Percentiles rank a stretch among this genome's conserved stretches.
phyloP scores from a whole-genome alignment of 495 filamentous ascomycete genomes.

The Aspergillus taichungensis region DNA sequence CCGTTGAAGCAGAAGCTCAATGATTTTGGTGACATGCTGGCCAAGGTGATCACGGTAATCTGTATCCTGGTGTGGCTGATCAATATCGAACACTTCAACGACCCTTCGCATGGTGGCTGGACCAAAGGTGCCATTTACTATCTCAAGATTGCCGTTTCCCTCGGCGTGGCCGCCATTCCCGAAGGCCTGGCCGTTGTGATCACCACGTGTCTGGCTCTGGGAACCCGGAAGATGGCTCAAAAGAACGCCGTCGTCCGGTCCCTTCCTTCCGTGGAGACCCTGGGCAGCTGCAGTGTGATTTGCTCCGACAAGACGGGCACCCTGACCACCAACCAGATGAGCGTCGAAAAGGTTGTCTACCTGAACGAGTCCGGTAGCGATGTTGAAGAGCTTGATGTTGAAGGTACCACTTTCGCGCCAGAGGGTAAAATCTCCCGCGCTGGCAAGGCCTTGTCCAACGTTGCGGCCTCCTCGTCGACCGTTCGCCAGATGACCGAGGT shows the following conservation, averaged over 20 bases:
- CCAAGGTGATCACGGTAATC: conserved; percentile 96
- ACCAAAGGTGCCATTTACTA: conserved; percentile 99
- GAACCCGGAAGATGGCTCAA: conserved; percentile 95
- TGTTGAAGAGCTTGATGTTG: conserved; percentile 81
- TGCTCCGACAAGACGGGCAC: conserved; percentile 99
- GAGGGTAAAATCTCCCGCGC: conserved; percentile 59
- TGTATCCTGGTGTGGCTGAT: conserved; percentile 97
- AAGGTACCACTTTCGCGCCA: conserved; percentile 90
- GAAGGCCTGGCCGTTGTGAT: conserved; percentile 97
- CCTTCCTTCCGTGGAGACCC: conserved; percentile 91
- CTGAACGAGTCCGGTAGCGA: conserved; percentile 62
- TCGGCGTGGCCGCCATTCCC: conserved; percentile 95
- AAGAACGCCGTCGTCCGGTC: conserved; percentile 97
- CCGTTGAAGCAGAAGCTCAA: conserved; percentile 98
- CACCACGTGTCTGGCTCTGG: conserved; percentile 90
- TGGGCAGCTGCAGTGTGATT: conserved; percentile 98
- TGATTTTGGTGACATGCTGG: conserved; percentile 92
- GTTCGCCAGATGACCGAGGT: conserved; percentile 78
- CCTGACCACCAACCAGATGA: conserved; percentile 99
- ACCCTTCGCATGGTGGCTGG: conserved; percentile 88
- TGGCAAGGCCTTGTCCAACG: conserved; percentile 60
- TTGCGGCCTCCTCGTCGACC: conserved; percentile 67
- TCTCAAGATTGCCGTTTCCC: conserved; percentile 97
- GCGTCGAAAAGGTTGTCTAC: conserved; percentile 85
- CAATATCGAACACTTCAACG: conserved; percentile 94